These are phyloP conservation scores for Amanita pallidorosea DNA, from an alignment of 768 basidiomycete species.

Conservation along the genomic window DNA sequence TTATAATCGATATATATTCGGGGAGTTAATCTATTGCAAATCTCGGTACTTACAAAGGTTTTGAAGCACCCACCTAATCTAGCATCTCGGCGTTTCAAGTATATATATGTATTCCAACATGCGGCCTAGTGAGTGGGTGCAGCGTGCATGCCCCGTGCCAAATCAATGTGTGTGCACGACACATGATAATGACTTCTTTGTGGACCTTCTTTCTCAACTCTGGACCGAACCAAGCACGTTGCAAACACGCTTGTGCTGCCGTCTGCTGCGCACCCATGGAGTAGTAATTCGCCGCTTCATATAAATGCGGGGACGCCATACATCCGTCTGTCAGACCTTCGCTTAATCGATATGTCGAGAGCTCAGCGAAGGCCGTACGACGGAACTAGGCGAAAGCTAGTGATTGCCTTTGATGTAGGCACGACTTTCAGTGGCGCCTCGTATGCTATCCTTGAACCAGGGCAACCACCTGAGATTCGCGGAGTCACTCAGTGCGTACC, in stretches of 20 bases:
- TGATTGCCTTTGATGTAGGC: slow-evolving; percentile 41
- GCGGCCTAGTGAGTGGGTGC: neutral
- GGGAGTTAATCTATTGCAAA: no score
- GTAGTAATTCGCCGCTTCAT: neutral
- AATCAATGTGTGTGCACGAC: neutral
- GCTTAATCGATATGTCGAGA: slow-evolving; percentile 7
- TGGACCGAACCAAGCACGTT: neutral
- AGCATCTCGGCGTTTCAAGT: neutral
- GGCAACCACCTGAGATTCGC: slow-evolving; percentile 19
- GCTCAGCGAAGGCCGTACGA: slow-evolving; percentile 22
- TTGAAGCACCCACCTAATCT: neutral
- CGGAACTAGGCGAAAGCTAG: slow-evolving; percentile 28
- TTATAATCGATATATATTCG: no score
- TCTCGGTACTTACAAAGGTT: neutral
- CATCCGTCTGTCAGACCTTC: neutral
- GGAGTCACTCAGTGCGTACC: slow-evolving; percentile 23
- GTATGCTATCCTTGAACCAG: slow-evolving; percentile 23
- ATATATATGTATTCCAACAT: neutral
- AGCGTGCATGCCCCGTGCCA: no score
- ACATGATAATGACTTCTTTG: neutral
- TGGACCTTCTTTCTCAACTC: neutral
- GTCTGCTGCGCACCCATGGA: neutral
- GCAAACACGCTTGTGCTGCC: neutral
- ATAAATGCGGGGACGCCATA: neutral
- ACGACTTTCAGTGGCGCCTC: slow-evolving; percentile 38